Evolutionary conservation across 2,329 filamentous ascomycete genomes (phyloP), one percentile per base, ranked within the genome.

Genomic region (Alternaria dauci): DNA sequence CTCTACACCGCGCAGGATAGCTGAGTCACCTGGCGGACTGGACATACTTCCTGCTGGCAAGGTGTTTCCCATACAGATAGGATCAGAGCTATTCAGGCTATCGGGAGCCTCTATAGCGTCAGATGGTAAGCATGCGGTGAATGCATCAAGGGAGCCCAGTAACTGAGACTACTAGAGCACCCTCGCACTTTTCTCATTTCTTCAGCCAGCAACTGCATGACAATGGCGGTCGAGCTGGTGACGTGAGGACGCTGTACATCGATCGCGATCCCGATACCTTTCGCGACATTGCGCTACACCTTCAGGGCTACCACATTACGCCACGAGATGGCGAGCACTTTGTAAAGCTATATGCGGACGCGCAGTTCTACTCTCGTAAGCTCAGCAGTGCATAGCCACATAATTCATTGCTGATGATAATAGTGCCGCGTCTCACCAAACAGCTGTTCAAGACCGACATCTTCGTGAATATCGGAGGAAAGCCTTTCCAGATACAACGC

Each of bases 131-230:
- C 59, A 72, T 61, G 16, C 18, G 18, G 59, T 46, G 34, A 18
- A 52, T 11, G n/a, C 12, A 14, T 32, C 25, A 50, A 25, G 8
- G 55, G 41, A 55, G 44, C 16, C 54, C 51, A 54, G 62, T 61
- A 65, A 72, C 83, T 87, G 78, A 88, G 75, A 81, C 74, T 80
- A 78, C 76, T 82, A 83, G 81, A 96, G 94, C 93, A 73, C 94
- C 94, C 59, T 97, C 94, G 51, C 97, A 97, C 79, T 97, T 98
- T 81, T 96, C 94, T 20, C 90, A 93, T 70, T 97, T 95, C 82
- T 98, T 98, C 79, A 85, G 89, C 69, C 91, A 92, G 71, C 94
- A 97, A 80, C 80, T 97, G 41, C 85, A 87, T 58, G 81, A 83
- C 68, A 89, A 86, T 50, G 85, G 88, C 61, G 85, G 85, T 57